phyloP scores from a whole-genome alignment of 331 rosid genomes.

The Rhamnella rubrinervis region DNA sequence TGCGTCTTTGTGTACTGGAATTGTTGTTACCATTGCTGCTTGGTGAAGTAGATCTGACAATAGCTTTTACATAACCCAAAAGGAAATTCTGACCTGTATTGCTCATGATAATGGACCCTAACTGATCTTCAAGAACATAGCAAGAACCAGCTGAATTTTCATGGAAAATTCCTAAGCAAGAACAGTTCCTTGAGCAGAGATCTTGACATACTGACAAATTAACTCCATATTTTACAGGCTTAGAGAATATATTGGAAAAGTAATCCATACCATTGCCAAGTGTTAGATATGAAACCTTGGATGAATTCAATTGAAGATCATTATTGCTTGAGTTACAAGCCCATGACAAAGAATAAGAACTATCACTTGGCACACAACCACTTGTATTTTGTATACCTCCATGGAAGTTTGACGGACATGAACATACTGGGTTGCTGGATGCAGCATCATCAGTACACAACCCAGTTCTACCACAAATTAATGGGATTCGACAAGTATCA shows the following conservation, averaged over 20 bases:
- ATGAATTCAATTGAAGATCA: slow-evolving; percentile 33
- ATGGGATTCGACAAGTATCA: slow-evolving; percentile 60
- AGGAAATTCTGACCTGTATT: slow-evolving; percentile 22
- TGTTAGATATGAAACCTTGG: slow-evolving; percentile 46
- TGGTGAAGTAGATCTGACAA: slow-evolving; percentile 20
- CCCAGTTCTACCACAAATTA: slow-evolving; percentile 63
- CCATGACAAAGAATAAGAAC: slow-evolving; percentile 53
- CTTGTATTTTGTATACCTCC: slow-evolving; percentile 32
- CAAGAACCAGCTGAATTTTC: slow-evolving; percentile 65
- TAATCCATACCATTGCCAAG: slow-evolving; percentile 56
- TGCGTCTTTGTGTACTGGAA: slow-evolving; percentile 12
- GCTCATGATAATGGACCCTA: slow-evolving; percentile 60
- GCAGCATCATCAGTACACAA: slow-evolving; percentile 45
- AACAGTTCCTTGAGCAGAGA: slow-evolving; percentile 64
- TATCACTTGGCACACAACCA: slow-evolving; percentile 61
- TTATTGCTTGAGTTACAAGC: slow-evolving; percentile 46
- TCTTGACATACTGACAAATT: slow-evolving; percentile 53
- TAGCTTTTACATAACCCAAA: slow-evolving; percentile 61
- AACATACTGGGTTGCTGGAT: slow-evolving; percentile 48
- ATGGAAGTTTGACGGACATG: slow-evolving; percentile 67
- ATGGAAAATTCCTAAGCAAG: slow-evolving; percentile 74
- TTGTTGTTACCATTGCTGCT: background rate
- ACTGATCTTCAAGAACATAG: slow-evolving; percentile 47
- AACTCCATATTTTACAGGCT: slow-evolving; percentile 41
- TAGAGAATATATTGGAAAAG: slow-evolving; percentile 49